Percentiles rank a stretch among this genome's conserved stretches.
Evolutionary conservation across 75 land plant genomes (phyloP).

Genomic region (Larix kaempferi): DNA sequence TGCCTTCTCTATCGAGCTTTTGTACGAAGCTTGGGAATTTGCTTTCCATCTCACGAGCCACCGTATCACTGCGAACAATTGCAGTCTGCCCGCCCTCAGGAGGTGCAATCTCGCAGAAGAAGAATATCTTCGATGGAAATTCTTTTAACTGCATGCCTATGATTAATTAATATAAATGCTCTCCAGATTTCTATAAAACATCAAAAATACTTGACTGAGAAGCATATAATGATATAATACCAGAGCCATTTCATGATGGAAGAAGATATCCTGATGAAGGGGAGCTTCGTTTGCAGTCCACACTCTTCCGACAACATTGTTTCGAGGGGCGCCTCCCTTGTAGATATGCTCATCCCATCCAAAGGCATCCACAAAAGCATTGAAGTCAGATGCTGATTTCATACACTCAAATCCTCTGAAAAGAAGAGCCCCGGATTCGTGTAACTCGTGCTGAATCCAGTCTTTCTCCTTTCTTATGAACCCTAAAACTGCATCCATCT

Average conservation of each 20-base stretch:
- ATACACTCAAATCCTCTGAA: conserved; percentile 34
- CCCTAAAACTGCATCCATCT: too few relatives aligned
- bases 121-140: too few relatives aligned
- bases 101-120: too few relatives aligned
- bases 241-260: conserved; percentile 49
- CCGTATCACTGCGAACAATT: too few relatives aligned
- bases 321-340: conserved; percentile 32
- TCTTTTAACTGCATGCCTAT: too few relatives aligned
- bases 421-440: too few relatives aligned
- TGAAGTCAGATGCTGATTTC: conserved; percentile 24
- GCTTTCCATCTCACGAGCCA: neutral
- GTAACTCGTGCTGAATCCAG: too few relatives aligned
- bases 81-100: too few relatives aligned
- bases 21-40: conserved; percentile 1
- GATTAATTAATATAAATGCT: neutral
- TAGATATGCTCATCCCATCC: conserved; percentile 48
- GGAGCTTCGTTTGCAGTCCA: conserved; percentile 49
- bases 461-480: too few relatives aligned
- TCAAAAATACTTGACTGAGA: too few relatives aligned
- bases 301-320: conserved; percentile 21
- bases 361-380: conserved; percentile 23
- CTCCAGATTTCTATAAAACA: too few relatives aligned
- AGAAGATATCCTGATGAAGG: conserved; percentile 29
- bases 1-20: neutral
- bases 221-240: too few relatives aligned